Conservation (phyloP, 352 stramenopile genomes). For the Hyaloperonospora brassicae region DNA sequence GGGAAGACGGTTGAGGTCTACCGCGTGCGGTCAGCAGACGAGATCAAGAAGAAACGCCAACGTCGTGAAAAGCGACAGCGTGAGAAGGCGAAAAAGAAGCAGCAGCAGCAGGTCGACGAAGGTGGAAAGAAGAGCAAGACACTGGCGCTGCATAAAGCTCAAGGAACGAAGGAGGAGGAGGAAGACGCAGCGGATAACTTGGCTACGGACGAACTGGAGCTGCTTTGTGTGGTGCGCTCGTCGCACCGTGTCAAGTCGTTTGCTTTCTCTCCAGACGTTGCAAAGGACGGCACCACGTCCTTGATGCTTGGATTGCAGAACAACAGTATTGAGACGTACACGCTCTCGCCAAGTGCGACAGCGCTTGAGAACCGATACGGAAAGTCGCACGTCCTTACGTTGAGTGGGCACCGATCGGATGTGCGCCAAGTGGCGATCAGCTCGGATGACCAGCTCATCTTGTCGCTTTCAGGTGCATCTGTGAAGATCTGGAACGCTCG, state of each 20-base stretch:
- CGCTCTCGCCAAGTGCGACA: constrained; percentile 40
- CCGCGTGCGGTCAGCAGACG: constrained; percentile 63
- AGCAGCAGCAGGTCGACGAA: constrained; percentile 29
- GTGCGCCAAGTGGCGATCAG: constrained; percentile 84
- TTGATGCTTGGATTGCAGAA: constrained; percentile 86
- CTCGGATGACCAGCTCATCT: constrained; percentile 86
- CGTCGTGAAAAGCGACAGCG: constrained; percentile 80
- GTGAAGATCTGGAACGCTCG: constrained; percentile 92
- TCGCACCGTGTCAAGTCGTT: constrained; percentile 85
- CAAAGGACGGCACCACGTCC: constrained; percentile 73
- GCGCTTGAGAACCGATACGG: constrained; percentile 62
- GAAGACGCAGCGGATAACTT: constrained; percentile 51
- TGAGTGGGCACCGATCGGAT: constrained; percentile 89
- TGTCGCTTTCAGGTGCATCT: constrained; percentile 74
- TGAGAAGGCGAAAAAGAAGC: constrained; percentile 84
- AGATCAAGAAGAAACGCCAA: constrained; percentile 90
- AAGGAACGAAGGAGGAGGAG: constrained; percentile 36
- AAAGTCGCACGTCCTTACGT: constrained; percentile 58
- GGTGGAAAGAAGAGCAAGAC: constrained; percentile 23
- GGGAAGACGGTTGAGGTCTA: constrained; percentile 91
- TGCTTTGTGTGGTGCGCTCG: constrained; percentile 78
- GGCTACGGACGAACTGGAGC: constrained; percentile 80
- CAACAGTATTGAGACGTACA: constrained; percentile 89
- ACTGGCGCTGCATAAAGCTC: constrained; percentile 24
- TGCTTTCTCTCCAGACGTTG: constrained; percentile 72